A percentile compares a stretch with the other conserved stretches of the same genome.
These are phyloP conservation scores for Voacanga thouarsii DNA, from an alignment of 257 asterid species.

Conservation along the genomic window DNA sequence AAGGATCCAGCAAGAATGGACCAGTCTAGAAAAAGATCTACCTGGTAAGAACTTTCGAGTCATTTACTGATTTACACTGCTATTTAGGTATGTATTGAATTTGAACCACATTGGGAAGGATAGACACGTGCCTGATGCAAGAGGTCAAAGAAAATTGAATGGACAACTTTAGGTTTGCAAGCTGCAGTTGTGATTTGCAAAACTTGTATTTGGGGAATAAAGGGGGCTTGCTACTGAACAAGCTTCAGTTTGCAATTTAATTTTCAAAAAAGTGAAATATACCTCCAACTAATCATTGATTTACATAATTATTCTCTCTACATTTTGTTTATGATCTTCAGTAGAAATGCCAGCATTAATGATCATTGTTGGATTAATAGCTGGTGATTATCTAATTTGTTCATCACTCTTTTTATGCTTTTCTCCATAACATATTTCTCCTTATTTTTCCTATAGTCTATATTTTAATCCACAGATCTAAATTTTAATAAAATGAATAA, in stretches of 20 bases:
- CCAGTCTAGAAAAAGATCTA: conserved; percentile 72
- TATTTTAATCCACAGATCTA: not conserved
- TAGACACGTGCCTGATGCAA: not conserved
- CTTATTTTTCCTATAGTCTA: not conserved
- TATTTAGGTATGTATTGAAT: not conserved
- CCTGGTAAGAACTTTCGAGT: conserved; percentile 62
- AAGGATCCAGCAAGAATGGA: conserved; percentile 91
- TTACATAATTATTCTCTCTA: not conserved
- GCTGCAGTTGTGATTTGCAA: not conserved
- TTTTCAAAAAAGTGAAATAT: not conserved
- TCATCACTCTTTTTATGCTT: not conserved
- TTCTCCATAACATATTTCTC: not conserved
- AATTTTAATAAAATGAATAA: not conserved
- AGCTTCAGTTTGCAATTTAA: not conserved
- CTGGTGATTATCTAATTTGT: not conserved
- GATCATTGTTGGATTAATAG: not conserved
- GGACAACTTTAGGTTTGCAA: not conserved
- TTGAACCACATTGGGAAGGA: not conserved
- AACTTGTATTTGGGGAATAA: not conserved
- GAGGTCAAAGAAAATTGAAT: not conserved
- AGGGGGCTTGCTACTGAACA: not conserved
- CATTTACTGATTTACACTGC: not conserved
- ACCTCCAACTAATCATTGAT: not conserved
- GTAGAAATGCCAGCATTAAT: not conserved
- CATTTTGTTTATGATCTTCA: not conserved